phyloP scores from a whole-genome alignment of 441 rosid species.

The Pelargonium hybrid region DNA sequence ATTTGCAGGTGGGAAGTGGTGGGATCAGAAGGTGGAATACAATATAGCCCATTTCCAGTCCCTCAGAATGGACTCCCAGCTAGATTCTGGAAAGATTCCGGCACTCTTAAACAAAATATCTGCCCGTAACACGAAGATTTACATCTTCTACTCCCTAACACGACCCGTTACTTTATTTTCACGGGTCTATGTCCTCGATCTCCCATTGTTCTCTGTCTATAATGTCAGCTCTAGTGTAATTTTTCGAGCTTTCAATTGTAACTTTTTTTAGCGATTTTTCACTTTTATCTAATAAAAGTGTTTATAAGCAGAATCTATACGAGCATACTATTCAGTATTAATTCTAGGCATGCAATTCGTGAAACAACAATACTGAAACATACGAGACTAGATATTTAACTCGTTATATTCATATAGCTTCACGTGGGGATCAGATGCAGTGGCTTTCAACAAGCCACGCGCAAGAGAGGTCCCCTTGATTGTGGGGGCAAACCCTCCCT shows the following conservation, averaged over 20 bases:
- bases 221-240: constrained; percentile 1
- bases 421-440: constrained; percentile 14
- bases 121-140: constrained; percentile 6
- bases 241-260: background rate
- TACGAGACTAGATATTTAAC: background rate
- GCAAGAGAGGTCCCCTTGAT: constrained; percentile 15
- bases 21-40: constrained; percentile 50
- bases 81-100: constrained; percentile 43
- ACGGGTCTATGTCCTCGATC: background rate
- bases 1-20: constrained; percentile 66
- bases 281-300: background rate
- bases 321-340: background rate
- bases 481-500: constrained; percentile 13
- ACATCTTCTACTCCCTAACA: constrained; percentile 9
- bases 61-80: constrained; percentile 66
- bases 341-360: background rate
- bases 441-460: constrained; percentile 17
- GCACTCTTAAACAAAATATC: constrained; percentile 10
- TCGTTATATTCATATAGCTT: background rate
- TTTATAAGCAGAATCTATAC: background rate
- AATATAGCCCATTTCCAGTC: constrained; percentile 81
- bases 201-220: background rate
- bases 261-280: background rate
- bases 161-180: constrained; percentile 16
- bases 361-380: background rate